phyloP scores from a whole-genome alignment of 257 asterid genomes.

The Eustoma russellianum region DNA sequence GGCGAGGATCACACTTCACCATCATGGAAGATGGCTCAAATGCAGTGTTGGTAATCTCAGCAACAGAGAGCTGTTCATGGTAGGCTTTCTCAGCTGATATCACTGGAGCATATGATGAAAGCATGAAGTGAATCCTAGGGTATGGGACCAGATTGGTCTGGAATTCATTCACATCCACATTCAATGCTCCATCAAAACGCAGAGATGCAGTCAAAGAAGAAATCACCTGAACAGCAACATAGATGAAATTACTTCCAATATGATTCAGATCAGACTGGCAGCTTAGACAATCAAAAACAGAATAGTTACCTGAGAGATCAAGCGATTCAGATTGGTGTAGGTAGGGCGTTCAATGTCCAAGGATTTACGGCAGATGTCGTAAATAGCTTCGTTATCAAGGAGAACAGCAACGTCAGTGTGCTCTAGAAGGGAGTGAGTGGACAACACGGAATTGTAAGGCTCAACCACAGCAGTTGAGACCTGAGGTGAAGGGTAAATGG shows the following conservation, averaged over 20 bases:
- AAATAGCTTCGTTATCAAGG: slow-evolving; percentile 88
- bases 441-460: slow-evolving; percentile 89
- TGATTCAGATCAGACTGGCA: not conserved
- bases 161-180: slow-evolving; percentile 92
- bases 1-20: slow-evolving; percentile 95
- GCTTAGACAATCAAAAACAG: too few species aligned
- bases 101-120: slow-evolving; percentile 89
- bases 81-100: slow-evolving; percentile 91
- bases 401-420: slow-evolving; percentile 95
- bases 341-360: slow-evolving; percentile 93
- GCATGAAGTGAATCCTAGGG: slow-evolving; percentile 97
- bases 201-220: slow-evolving; percentile 88
- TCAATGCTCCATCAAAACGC: slow-evolving; percentile 85
- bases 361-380: slow-evolving; percentile 90
- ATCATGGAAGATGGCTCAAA: slow-evolving; percentile 97
- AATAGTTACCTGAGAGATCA: slow-evolving; percentile 66
- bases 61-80: slow-evolving; percentile 89
- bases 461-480: slow-evolving; percentile 96
- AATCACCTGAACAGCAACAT: slow-evolving; percentile 39
- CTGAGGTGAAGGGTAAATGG: slow-evolving; percentile 92
- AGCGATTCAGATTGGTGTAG: slow-evolving; percentile 86
- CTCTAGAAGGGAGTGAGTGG: slow-evolving; percentile 86
- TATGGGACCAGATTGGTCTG: slow-evolving; percentile 95
- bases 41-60: slow-evolving; percentile 92
- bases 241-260: not conserved